Percentiles rank a stretch among this genome's conserved stretches.
phyloP scores from a whole-genome alignment of 495 filamentous ascomycete species.

The Penicillium cataractarum region DNA sequence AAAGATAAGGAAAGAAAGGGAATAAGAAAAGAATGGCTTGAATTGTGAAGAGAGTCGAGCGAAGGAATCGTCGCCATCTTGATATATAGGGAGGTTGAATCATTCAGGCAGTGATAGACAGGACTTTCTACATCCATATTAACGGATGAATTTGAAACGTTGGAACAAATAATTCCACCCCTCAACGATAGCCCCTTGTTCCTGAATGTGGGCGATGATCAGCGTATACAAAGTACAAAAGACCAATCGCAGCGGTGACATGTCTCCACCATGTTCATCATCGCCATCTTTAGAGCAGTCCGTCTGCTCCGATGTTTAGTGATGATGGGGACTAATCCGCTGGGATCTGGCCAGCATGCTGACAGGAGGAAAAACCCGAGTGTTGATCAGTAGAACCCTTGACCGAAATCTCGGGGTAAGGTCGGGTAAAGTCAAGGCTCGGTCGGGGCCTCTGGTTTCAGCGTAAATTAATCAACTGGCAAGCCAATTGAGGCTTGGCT shows the following conservation, averaged over 20 bases:
- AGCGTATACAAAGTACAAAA: not conserved
- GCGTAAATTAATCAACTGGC: not conserved
- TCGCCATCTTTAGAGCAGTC: constrained; percentile 6
- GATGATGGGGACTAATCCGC: not conserved
- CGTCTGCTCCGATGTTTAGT: not conserved
- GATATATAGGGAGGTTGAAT: not conserved
- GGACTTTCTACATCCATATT: not conserved
- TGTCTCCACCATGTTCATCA: not conserved
- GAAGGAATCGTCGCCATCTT: not conserved
- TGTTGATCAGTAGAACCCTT: not conserved
- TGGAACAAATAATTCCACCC: not conserved
- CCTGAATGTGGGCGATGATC: not conserved
- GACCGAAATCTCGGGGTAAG: constrained; percentile 8
- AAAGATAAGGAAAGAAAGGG: not conserved
- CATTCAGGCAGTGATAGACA: not conserved
- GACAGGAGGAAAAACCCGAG: not conserved
- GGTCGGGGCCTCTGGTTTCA: constrained; percentile 5
- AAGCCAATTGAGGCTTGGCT: constrained; percentile 1
- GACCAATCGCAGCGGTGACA: not conserved
- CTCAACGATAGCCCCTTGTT: not conserved
- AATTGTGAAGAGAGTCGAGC: not conserved
- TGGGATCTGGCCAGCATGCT: not conserved
- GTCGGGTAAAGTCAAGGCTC: constrained; percentile 2
- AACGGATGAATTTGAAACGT: not conserved
- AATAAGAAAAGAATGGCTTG: not conserved